Percentiles rank a stretch among this genome's conserved stretches.
Conservation (phyloP, 345 rosid species). For the Cardamine occulta region DNA sequence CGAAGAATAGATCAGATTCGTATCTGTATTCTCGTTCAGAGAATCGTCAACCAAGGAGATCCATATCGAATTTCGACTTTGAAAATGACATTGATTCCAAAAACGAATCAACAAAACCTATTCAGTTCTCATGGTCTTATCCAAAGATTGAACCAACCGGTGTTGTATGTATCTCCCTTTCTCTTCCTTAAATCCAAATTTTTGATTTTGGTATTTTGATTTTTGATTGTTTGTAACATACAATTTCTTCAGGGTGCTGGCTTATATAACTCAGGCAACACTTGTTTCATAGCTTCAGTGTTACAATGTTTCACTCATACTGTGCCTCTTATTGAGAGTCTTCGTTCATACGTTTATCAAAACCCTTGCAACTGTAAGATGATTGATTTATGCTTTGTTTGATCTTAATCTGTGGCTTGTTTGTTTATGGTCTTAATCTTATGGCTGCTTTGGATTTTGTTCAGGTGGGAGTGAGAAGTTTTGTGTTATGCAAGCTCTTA, state of each 20-base stretch:
- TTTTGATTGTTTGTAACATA: not conserved
- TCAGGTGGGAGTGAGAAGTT: slow-evolving; percentile 62
- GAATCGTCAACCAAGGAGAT: not conserved
- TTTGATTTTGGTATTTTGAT: not conserved
- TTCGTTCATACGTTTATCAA: slow-evolving; percentile 50
- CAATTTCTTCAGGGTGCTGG: slow-evolving; percentile 76
- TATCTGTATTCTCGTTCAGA: slow-evolving; percentile 5
- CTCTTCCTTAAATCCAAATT: not conserved
- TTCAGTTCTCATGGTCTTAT: not conserved
- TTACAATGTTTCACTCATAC: slow-evolving; percentile 92
- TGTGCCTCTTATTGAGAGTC: slow-evolving; percentile 67
- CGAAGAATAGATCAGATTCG: not conserved
- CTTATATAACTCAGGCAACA: slow-evolving; percentile 74
- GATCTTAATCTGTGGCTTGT: not conserved
- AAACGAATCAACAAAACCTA: not conserved
- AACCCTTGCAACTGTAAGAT: slow-evolving; percentile 56
- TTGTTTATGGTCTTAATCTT: slow-evolving; percentile 9
- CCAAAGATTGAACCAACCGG: slow-evolving; percentile 37
- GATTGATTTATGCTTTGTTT: not conserved
- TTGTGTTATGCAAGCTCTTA: slow-evolving; percentile 64
- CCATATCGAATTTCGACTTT: not conserved
- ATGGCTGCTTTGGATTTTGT: not conserved
- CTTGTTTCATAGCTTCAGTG: slow-evolving; percentile 85
- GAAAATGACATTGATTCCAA: slow-evolving; percentile 6
- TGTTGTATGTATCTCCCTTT: slow-evolving; percentile 39